A percentile compares a stretch with the other conserved stretches of the same genome.
phyloP scores from a whole-genome alignment of 805 yeast species.

The Phaffomyces opuntiae region DNA sequence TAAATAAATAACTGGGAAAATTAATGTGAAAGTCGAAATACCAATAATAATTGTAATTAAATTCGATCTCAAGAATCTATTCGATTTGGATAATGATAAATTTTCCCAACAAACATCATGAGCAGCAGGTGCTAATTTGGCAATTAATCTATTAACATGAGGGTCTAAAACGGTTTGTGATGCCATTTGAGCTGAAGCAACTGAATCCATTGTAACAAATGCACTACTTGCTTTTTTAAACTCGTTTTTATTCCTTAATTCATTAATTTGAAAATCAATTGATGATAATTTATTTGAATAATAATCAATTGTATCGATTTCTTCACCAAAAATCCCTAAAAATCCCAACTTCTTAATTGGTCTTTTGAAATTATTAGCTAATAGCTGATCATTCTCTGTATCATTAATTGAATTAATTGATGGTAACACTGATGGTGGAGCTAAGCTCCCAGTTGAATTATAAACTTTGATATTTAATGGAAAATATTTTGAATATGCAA shows the following conservation, averaged over 20 bases:
- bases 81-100: slow-evolving; percentile 66
- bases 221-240: slow-evolving; percentile 86
- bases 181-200: slow-evolving; percentile 92
- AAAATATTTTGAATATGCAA: slow-evolving; percentile 26
- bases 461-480: slow-evolving; percentile 19
- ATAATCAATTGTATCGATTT: slow-evolving; percentile 76
- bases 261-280: slow-evolving; percentile 60
- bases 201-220: slow-evolving; percentile 90
- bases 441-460: slow-evolving; percentile 18
- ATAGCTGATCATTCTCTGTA: slow-evolving; percentile 3
- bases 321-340: slow-evolving; percentile 49
- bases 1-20: slow-evolving; percentile 77
- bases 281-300: slow-evolving; percentile 58
- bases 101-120: slow-evolving; percentile 93
- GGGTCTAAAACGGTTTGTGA: slow-evolving; percentile 96
- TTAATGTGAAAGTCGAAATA: slow-evolving; percentile 58
- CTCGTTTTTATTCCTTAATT: slow-evolving; percentile 58
- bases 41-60: slow-evolving; percentile 33
- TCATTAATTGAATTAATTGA: slow-evolving; percentile 1
- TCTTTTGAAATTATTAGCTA: slow-evolving; percentile 1
- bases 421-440: slow-evolving; percentile 21
- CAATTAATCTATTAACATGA: slow-evolving; percentile 72
- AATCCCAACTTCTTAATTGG: slow-evolving; percentile 48
- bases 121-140: slow-evolving; percentile 91
- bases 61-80: slow-evolving; percentile 51